These are phyloP conservation scores for Colletotrichum chlorophyti DNA, from an alignment of 2,329 filamentous ascomycete genomes.

Conservation along the genomic window DNA sequence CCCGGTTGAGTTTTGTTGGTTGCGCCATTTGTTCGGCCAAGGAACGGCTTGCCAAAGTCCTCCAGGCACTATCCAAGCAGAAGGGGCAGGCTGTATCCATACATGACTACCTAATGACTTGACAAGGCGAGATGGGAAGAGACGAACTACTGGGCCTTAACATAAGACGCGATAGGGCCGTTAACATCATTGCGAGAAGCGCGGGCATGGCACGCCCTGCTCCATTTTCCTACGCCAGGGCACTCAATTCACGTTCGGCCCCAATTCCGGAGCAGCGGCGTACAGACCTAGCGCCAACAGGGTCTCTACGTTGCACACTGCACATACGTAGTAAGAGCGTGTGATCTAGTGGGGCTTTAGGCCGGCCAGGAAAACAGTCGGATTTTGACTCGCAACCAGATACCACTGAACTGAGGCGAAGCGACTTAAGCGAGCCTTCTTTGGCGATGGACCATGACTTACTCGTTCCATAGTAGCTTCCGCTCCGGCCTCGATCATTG, in stretches of 20 bases:
- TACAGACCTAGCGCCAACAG: neutral
- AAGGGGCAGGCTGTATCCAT: neutral
- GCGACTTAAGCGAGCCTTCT: neutral
- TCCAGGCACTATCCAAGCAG: slow-evolving; percentile 12
- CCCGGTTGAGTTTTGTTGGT: too few relatives aligned
- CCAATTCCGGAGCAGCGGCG: neutral
- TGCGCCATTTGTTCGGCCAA: slow-evolving; percentile 3
- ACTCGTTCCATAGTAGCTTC: too few relatives aligned
- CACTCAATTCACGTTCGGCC: neutral
- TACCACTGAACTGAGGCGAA: slow-evolving; percentile 13
- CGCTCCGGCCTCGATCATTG: too few relatives aligned
- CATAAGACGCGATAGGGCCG: slow-evolving; percentile 22
- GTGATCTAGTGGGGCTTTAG: too few relatives aligned
- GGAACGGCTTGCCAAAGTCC: slow-evolving; percentile 17
- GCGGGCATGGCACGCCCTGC: slow-evolving; percentile 21
- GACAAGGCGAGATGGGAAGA: too few relatives aligned
- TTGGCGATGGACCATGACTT: too few relatives aligned
- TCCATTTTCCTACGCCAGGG: neutral
- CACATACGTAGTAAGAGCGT: too few relatives aligned
- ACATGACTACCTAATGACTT: too few relatives aligned
- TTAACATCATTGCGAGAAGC: slow-evolving; percentile 3
- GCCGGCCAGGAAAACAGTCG: neutral
- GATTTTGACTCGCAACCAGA: neutral
- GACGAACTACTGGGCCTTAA: too few relatives aligned
- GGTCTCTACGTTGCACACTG: too few relatives aligned